phyloP scores from a whole-genome alignment of 306 rosid species.

The Acacia crassicarpa region DNA sequence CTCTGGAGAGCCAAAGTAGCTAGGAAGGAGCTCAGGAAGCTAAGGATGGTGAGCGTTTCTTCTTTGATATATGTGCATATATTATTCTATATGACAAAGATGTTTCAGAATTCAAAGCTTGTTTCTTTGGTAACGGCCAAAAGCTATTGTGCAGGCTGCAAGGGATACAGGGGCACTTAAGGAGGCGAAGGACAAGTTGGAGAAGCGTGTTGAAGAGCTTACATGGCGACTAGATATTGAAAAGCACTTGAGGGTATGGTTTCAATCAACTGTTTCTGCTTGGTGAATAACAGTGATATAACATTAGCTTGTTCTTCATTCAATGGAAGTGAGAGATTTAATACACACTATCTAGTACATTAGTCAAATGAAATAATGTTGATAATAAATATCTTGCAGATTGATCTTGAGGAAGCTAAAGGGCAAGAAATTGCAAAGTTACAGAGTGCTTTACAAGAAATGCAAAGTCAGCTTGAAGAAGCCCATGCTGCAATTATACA shows the following conservation, averaged over 20 bases:
- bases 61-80: neutral
- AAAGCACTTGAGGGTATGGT: slow-evolving; percentile 75
- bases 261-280: slow-evolving; percentile 24
- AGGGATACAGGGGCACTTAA: slow-evolving; percentile 90
- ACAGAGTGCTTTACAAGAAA: slow-evolving; percentile 61
- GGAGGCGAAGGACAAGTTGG: slow-evolving; percentile 94
- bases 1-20: slow-evolving; percentile 83
- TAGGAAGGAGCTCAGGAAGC: slow-evolving; percentile 78
- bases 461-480: slow-evolving; percentile 71
- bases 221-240: slow-evolving; percentile 85
- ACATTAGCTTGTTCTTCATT: slow-evolving; percentile 11
- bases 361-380: slow-evolving; percentile 14
- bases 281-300: slow-evolving; percentile 4
- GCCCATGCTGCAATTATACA: slow-evolving; percentile 62
- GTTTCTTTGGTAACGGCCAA: neutral
- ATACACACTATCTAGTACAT: neutral
- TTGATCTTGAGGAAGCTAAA: slow-evolving; percentile 85
- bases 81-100: slow-evolving; percentile 5
- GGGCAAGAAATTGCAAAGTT: slow-evolving; percentile 73
- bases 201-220: slow-evolving; percentile 92
- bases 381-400: slow-evolving; percentile 40
- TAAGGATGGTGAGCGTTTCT: slow-evolving; percentile 54
- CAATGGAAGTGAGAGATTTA: neutral
- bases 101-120: slow-evolving; percentile 23
- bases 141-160: slow-evolving; percentile 63